Evolutionary conservation across 805 yeast genomes (phyloP).

Genomic region (Candida sanyiensis): DNA sequence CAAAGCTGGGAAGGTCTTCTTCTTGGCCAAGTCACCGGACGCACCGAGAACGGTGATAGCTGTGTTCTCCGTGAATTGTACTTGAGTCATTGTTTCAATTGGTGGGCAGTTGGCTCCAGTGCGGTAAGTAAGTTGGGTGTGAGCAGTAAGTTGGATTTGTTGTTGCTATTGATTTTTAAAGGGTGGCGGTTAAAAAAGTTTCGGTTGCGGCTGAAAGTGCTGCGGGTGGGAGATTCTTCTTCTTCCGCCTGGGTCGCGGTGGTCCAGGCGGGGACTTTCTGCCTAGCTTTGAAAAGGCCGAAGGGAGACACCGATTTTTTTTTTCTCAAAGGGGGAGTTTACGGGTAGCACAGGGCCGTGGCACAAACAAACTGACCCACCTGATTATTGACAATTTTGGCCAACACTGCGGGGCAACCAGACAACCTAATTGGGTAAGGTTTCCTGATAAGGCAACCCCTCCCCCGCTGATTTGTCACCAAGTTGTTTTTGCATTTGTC

Average conservation of each 20-base stretch:
- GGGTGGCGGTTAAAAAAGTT: conserved; percentile 1
- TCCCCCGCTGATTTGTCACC: too few species aligned
- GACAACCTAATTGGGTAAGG: too few species aligned
- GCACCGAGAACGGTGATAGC: conserved; percentile 87
- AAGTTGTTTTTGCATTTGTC: too few species aligned
- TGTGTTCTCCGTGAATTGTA: conserved; percentile 56
- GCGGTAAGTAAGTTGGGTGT: not conserved
- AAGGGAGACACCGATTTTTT: too few species aligned
- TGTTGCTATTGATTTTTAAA: not conserved
- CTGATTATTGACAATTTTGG: too few species aligned
- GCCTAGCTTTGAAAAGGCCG: too few species aligned
- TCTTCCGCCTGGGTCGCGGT: not conserved
- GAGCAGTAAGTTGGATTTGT: not conserved
- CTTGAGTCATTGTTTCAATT: conserved; percentile 11
- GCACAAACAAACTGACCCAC: too few species aligned
- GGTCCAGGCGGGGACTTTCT: too few species aligned
- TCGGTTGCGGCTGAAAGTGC: conserved; percentile 3
- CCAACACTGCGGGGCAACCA: too few species aligned
- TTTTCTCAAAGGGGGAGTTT: too few species aligned
- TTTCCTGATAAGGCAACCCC: too few species aligned
- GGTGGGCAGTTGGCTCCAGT: not conserved
- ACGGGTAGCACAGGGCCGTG: too few species aligned
- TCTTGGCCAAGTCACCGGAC: conserved; percentile 90
- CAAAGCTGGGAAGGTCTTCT: conserved; percentile 87
- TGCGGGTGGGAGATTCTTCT: conserved; percentile 1